A percentile compares a stretch with the other conserved stretches of the same genome.
phyloP scores from a whole-genome alignment of 306 rosid species.

The Heteromeles arbutifolia region DNA sequence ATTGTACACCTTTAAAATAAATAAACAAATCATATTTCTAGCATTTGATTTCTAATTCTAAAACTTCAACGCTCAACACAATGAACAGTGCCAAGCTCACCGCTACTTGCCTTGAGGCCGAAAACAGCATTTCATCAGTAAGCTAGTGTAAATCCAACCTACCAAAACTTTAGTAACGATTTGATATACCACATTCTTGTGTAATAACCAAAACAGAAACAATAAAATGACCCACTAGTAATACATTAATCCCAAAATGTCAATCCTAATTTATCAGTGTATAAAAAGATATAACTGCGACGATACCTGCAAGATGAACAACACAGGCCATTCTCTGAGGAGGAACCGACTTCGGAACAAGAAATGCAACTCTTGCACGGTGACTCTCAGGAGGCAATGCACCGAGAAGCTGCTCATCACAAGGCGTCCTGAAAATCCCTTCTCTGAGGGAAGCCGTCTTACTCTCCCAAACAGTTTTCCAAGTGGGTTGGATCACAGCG shows the following conservation, averaged over 20 bases:
- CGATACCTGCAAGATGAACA: slow-evolving; percentile 88
- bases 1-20: neutral
- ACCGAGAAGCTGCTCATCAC: slow-evolving; percentile 64
- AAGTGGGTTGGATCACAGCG: slow-evolving; percentile 46
- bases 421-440: slow-evolving; percentile 79
- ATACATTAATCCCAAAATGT: neutral
- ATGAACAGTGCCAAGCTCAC: neutral
- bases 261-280: neutral
- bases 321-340: slow-evolving; percentile 77
- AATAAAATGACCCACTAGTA: neutral
- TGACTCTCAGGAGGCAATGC: slow-evolving; percentile 97
- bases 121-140: neutral
- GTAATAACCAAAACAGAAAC: no score
- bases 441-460: slow-evolving; percentile 66
- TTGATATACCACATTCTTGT: no score
- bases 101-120: neutral
- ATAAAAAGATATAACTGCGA: neutral
- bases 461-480: slow-evolving; percentile 87
- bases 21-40: neutral
- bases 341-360: slow-evolving; percentile 59
- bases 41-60: neutral
- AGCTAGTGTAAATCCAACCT: no score
- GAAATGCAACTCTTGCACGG: slow-evolving; percentile 82
- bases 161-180: no score
- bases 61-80: neutral